Conservation (phyloP, 108 stramenopile genomes). For the Ochromonas danica region DNA sequence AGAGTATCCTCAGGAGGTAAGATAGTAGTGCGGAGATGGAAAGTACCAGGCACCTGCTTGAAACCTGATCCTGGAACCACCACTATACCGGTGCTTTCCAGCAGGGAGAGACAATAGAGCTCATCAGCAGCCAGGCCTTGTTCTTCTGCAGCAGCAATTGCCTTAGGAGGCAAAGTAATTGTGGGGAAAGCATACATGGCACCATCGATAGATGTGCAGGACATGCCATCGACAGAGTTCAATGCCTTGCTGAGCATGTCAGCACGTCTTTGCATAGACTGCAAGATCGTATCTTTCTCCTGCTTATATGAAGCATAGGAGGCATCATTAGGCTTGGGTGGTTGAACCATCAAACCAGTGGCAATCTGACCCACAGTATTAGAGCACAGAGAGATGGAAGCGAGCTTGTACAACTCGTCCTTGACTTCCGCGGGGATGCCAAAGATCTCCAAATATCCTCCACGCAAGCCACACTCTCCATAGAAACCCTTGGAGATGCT, state of each 20-base stretch:
- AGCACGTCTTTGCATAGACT: slow-evolving; percentile 66
- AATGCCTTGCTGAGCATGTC: slow-evolving; percentile 44
- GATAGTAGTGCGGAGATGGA: slow-evolving; percentile 94
- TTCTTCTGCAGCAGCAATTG: slow-evolving; percentile 67
- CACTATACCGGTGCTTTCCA: slow-evolving; percentile 86
- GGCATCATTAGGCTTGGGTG: slow-evolving; percentile 70
- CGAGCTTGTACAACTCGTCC: slow-evolving; percentile 84
- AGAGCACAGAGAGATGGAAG: slow-evolving; percentile 74
- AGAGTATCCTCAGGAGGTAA: slow-evolving; percentile 41
- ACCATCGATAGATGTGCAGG: slow-evolving; percentile 83
- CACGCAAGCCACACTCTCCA: slow-evolving; percentile 90
- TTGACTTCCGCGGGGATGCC: slow-evolving; percentile 75
- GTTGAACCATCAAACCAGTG: slow-evolving; percentile 82
- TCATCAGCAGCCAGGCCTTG: slow-evolving; percentile 77
- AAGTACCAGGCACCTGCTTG: slow-evolving; percentile 83
- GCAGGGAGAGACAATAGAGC: slow-evolving; percentile 80
- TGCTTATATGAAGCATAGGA: slow-evolving; percentile 63
- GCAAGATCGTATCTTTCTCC: slow-evolving; percentile 67
- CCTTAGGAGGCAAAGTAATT: slow-evolving; percentile 72
- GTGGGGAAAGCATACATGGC: slow-evolving; percentile 94
- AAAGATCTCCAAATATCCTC: slow-evolving; percentile 84
- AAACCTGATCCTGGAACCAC: slow-evolving; percentile 94
- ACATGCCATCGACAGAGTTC: slow-evolving; percentile 79
- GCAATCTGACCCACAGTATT: slow-evolving; percentile 80
- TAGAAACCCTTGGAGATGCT: slow-evolving; percentile 83